phyloP scores from a whole-genome alignment of 1,139 yeast species.

The Sugiyamaella sp. region DNA sequence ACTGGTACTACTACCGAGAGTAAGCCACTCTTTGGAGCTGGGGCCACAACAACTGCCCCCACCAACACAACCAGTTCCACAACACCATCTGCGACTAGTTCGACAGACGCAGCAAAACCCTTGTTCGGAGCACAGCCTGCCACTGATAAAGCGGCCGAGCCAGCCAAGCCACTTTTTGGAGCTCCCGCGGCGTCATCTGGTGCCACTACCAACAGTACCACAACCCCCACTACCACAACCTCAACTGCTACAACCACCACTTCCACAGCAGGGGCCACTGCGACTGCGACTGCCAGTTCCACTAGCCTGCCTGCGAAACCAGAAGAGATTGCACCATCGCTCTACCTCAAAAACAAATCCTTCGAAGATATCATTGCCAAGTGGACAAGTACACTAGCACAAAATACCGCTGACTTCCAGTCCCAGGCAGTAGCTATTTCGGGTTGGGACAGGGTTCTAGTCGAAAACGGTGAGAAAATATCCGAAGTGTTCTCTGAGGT shows the following conservation, averaged over 20 bases:
- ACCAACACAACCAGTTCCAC: conserved; percentile 16
- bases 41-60: conserved; percentile 15
- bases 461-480: conserved; percentile 84
- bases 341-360: conserved; percentile 86
- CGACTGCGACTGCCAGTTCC: conserved; percentile 27
- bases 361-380: conserved; percentile 89
- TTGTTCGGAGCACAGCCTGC: conserved; percentile 23
- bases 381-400: conserved; percentile 87
- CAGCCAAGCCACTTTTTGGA: conserved; percentile 26
- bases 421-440: conserved; percentile 75
- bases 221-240: conserved; percentile 32
- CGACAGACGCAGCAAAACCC: conserved; percentile 17
- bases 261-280: conserved; percentile 23
- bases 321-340: conserved; percentile 50
- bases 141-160: conserved; percentile 34
- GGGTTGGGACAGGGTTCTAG: conserved; percentile 83
- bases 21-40: conserved; percentile 28
- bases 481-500: conserved; percentile 78
- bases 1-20: conserved; percentile 34
- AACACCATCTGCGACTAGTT: conserved; percentile 3
- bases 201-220: conserved; percentile 16
- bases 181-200: conserved; percentile 14
- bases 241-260: conserved; percentile 18
- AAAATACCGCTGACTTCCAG: conserved; percentile 73
- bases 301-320: conserved; percentile 35